Percentiles rank a stretch among this genome's conserved stretches.
Evolutionary conservation across 192 early-diverging fungal genomes (phyloP).

Genomic region (Umbelopsis sp.): DNA sequence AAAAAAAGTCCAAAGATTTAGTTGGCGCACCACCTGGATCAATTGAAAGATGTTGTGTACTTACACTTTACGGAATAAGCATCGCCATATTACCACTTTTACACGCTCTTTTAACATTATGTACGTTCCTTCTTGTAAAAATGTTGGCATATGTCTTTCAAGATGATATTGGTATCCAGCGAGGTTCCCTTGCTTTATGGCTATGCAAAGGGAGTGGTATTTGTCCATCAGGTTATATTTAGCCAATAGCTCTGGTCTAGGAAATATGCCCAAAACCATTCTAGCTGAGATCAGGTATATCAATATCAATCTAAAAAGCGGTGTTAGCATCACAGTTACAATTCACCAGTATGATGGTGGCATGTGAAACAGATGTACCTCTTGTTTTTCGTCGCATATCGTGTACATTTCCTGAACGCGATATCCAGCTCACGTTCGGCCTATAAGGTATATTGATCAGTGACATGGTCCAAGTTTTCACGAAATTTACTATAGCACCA

Average conservation of each 20-base stretch:
- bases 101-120: slow-evolving; percentile 47
- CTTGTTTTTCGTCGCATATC: slow-evolving; percentile 37
- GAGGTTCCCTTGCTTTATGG: slow-evolving; percentile 42
- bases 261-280: slow-evolving; percentile 45
- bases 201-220: slow-evolving; percentile 30
- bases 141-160: slow-evolving; percentile 32
- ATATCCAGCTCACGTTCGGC: slow-evolving; percentile 43
- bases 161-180: slow-evolving; percentile 26
- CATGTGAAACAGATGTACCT: slow-evolving; percentile 5
- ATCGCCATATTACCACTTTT: slow-evolving; percentile 46
- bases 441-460: background rate
- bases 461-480: background rate
- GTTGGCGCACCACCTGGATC: background rate
- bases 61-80: slow-evolving; percentile 41
- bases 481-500: background rate
- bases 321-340: too few species aligned
- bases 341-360: too few species aligned
- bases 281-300: slow-evolving; percentile 47
- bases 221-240: slow-evolving; percentile 33
- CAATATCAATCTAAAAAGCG: slow-evolving; percentile 32
- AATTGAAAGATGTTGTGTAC: background rate
- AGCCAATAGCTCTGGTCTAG: slow-evolving; percentile 34
- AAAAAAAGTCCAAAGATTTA: background rate
- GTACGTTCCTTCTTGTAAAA: slow-evolving; percentile 42
- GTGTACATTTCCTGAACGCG: slow-evolving; percentile 45